phyloP scores from a whole-genome alignment of 2,329 filamentous ascomycete species.

The Colletotrichum melonis region DNA sequence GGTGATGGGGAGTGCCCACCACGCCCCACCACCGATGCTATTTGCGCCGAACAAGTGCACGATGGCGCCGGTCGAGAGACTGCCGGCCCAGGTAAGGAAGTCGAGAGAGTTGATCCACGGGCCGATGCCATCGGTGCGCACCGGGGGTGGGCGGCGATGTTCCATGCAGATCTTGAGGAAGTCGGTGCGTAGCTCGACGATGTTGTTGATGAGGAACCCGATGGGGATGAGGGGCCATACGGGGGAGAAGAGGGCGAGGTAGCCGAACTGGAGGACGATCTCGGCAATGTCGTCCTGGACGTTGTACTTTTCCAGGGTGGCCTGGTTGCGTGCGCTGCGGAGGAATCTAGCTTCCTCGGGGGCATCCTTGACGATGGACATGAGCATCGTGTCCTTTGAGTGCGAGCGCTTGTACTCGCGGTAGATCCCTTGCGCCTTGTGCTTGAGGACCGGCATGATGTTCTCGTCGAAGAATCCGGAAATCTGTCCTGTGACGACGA shows the following conservation, averaged over 20 bases:
- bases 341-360: constrained; percentile 74
- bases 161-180: constrained; percentile 82
- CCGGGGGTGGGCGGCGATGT: constrained; percentile 76
- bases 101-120: constrained; percentile 77
- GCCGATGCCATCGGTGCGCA: constrained; percentile 78
- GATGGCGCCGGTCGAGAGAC: constrained; percentile 77
- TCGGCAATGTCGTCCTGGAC: constrained; percentile 80
- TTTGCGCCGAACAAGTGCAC: constrained; percentile 77
- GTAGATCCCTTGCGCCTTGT: constrained; percentile 62
- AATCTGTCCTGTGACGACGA: constrained; percentile 79
- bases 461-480: constrained; percentile 80
- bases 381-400: constrained; percentile 55
- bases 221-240: constrained; percentile 81
- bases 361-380: constrained; percentile 63
- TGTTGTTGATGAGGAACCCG: constrained; percentile 81
- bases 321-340: constrained; percentile 72
- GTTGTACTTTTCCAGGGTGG: constrained; percentile 76
- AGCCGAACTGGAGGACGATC: constrained; percentile 80
- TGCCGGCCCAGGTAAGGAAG: constrained; percentile 78
- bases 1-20: constrained; percentile 74
- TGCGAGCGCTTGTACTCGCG: constrained; percentile 49
- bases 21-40: constrained; percentile 65
- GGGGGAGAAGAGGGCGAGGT: constrained; percentile 78
- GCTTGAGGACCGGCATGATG: constrained; percentile 75
- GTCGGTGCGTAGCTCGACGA: constrained; percentile 81